These are phyloP conservation scores for Penicillium palitans DNA, from an alignment of 2,329 filamentous ascomycete genomes.

Conservation along the genomic window DNA sequence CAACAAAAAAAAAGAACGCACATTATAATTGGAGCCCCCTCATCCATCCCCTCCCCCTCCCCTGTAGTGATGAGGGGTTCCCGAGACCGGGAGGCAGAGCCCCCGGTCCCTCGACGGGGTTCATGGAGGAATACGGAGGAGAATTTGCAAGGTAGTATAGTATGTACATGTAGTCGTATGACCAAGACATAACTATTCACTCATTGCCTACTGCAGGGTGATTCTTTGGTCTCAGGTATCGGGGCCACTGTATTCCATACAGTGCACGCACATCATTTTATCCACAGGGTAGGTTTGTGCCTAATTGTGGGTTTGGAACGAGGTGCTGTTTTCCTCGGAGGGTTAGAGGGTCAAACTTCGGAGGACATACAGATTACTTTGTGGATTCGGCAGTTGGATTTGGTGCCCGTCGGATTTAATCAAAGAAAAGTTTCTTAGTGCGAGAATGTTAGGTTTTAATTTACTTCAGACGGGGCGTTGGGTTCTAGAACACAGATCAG, in stretches of 20 bases:
- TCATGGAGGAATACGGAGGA: background rate
- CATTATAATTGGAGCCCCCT: background rate
- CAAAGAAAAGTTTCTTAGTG: background rate
- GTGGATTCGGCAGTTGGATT: background rate
- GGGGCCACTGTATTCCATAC: background rate
- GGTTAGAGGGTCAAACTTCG: background rate
- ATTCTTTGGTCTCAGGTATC: too few species aligned
- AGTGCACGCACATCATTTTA: background rate
- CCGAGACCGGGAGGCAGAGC: background rate
- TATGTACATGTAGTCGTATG: background rate
- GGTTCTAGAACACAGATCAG: constrained; percentile 3
- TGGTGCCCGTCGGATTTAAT: constrained; percentile 7
- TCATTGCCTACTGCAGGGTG: too few species aligned
- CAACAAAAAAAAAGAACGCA: background rate
- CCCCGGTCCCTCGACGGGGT: background rate
- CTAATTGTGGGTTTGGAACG: background rate
- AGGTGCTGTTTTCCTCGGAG: too few species aligned
- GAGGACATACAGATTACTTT: background rate
- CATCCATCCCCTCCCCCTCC: too few species aligned
- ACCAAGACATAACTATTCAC: background rate
- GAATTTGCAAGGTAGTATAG: background rate
- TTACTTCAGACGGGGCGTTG: constrained; percentile 4
- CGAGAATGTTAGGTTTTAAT: background rate
- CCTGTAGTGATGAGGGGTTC: background rate
- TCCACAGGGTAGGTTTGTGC: background rate